Percentiles rank a stretch among this genome's conserved stretches.
Conservation (phyloP, 1,139 yeast genomes). For the Diutina sp. region DNA sequence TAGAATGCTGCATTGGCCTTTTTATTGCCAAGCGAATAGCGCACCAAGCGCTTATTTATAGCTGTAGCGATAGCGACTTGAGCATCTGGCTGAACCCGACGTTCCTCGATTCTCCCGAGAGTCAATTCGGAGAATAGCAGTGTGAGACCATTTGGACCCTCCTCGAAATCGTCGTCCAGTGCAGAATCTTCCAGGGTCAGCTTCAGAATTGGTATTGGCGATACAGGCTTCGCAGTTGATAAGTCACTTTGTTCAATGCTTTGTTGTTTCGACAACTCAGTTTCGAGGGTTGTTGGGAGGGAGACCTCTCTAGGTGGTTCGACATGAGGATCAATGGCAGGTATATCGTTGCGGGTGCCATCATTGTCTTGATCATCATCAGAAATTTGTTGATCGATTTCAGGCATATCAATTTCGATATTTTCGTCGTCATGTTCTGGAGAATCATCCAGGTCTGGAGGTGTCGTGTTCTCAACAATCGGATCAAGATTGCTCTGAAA, state of each 20-base stretch:
- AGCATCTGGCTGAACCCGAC: not conserved
- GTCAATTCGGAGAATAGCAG: not conserved
- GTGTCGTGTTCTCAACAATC: not conserved
- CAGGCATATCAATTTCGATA: not conserved
- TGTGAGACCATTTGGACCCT: not conserved
- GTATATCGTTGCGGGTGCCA: not conserved
- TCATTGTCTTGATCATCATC: not conserved
- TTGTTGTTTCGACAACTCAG: not conserved
- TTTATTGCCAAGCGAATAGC: not conserved
- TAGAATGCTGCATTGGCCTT: not conserved
- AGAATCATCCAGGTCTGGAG: not conserved
- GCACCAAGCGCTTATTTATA: not conserved
- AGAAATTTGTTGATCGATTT: not conserved
- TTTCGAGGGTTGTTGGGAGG: not conserved
- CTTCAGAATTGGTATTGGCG: not conserved
- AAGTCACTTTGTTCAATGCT: not conserved
- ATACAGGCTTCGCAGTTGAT: not conserved
- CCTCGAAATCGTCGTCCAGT: not conserved
- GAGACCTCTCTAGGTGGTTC: not conserved
- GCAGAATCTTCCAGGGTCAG: not conserved
- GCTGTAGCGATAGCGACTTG: not conserved
- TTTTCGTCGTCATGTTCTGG: not conserved
- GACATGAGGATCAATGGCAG: not conserved
- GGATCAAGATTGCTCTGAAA: not conserved
- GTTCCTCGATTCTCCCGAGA: not conserved